Percentiles rank a stretch among this genome's conserved stretches.
Evolutionary conservation across 2,329 filamentous ascomycete genomes (phyloP).

Genomic region (Fusarium compactum): DNA sequence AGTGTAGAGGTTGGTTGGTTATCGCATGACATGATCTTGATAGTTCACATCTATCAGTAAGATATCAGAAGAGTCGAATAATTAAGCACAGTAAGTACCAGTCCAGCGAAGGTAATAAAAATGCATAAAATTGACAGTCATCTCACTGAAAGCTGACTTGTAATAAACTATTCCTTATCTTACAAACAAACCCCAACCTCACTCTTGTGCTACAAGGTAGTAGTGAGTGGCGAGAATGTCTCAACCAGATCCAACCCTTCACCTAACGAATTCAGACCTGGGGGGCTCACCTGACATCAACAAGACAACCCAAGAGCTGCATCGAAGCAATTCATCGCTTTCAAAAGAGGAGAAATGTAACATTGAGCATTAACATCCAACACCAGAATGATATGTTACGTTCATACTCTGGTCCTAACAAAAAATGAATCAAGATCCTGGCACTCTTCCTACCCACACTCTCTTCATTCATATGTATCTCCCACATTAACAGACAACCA

Average conservation of each 20-base stretch:
- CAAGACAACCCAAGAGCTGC: slow-evolving; percentile 10
- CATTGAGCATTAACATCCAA: slow-evolving; percentile 2
- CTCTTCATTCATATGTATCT: neutral
- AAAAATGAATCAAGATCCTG: neutral
- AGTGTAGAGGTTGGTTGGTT: neutral
- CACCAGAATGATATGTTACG: neutral
- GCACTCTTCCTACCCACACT: neutral
- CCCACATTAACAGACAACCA: neutral
- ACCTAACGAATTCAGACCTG: neutral
- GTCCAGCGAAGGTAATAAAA: neutral
- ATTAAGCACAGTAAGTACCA: neutral
- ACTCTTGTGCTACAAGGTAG: neutral
- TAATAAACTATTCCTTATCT: neutral
- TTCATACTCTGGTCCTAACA: neutral
- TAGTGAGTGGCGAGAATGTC: slow-evolving; percentile 11
- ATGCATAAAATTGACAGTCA: neutral
- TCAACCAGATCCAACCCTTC: slow-evolving; percentile 16
- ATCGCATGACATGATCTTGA: slow-evolving; percentile 5
- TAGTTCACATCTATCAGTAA: neutral
- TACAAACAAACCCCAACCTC: neutral
- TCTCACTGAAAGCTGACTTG: neutral
- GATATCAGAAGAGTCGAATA: neutral
- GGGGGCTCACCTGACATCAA: slow-evolving; percentile 19
- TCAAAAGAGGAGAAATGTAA: slow-evolving; percentile 40
- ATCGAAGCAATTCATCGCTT: slow-evolving; percentile 13